phyloP scores from a whole-genome alignment of 352 stramenopile species.

The Phytophthora pseudosyringae region DNA sequence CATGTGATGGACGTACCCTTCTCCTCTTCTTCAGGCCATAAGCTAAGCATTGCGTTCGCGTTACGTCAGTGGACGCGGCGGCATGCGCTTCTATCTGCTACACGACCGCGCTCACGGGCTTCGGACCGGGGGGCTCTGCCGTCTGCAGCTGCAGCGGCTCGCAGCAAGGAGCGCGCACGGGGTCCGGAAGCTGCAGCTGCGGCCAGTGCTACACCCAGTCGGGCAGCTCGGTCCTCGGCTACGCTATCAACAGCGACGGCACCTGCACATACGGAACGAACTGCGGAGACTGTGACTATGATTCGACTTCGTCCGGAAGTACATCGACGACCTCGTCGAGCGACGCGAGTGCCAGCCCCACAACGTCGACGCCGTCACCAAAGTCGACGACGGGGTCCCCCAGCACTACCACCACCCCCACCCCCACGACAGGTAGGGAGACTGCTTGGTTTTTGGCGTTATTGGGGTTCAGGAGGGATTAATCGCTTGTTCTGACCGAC shows the following conservation, averaged over 20 bases:
- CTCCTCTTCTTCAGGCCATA: neutral
- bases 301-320: conserved; percentile 11
- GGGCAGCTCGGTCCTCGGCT: conserved; percentile 36
- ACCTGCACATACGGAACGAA: conserved; percentile 41
- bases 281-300: conserved; percentile 43
- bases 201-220: conserved; percentile 46
- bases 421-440: conserved; percentile 32
- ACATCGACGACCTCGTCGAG: conserved; percentile 12
- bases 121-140: conserved; percentile 33
- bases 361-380: conserved; percentile 17
- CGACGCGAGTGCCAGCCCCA: conserved; percentile 11
- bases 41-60: conserved; percentile 4
- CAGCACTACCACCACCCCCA: conserved; percentile 9
- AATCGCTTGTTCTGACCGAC: conserved; percentile 28
- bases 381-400: conserved; percentile 15
- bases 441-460: neutral
- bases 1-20: neutral
- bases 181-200: conserved; percentile 41
- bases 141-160: conserved; percentile 45
- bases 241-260: conserved; percentile 36
- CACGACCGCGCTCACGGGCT: conserved; percentile 46
- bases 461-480: neutral
- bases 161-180: conserved; percentile 23
- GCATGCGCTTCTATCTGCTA: conserved; percentile 48
- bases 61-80: conserved; percentile 30